Evolutionary conservation across 441 rosid genomes (phyloP).

Genomic region (Codiaeum variegatum): DNA sequence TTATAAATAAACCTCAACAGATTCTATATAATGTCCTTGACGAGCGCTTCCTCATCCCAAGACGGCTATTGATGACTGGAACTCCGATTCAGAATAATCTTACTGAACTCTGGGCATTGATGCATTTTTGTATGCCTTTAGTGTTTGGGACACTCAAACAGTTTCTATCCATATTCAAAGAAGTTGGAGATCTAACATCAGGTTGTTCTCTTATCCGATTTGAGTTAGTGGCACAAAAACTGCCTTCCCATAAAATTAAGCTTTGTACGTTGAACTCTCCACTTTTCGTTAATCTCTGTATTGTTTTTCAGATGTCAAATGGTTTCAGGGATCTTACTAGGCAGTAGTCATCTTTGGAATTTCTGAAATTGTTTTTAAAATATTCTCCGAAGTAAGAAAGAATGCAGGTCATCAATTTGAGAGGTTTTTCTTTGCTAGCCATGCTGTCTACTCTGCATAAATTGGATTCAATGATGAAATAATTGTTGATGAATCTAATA

Average conservation of each 20-base stretch:
- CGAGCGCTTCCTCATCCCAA: conserved; percentile 70
- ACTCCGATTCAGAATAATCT: conserved; percentile 91
- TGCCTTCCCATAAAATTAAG: conserved; percentile 2
- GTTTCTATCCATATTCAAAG: conserved; percentile 67
- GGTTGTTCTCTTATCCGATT: conserved; percentile 31
- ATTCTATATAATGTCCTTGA: conserved; percentile 66
- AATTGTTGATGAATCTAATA: background rate
- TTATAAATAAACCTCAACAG: conserved; percentile 35
- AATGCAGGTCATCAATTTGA: background rate
- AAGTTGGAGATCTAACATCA: conserved; percentile 51
- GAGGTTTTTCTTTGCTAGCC: conserved; percentile 1
- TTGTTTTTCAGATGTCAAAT: conserved; percentile 1
- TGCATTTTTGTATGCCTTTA: conserved; percentile 90
- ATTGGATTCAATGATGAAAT: background rate
- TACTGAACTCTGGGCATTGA: conserved; percentile 84
- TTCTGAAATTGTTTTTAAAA: background rate
- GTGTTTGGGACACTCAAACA: conserved; percentile 74
- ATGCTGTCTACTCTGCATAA: background rate
- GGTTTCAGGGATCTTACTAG: background rate
- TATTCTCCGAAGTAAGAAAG: background rate
- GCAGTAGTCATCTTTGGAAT: background rate
- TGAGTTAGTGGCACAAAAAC: conserved; percentile 11
- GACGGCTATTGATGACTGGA: conserved; percentile 86
- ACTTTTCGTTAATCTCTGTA: background rate
- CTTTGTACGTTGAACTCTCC: background rate